Evolutionary conservation across 2,329 filamentous ascomycete species (phyloP), one percentile per base, ranked within the genome.

Genomic region (Aspergillus spinulosporus): DNA sequence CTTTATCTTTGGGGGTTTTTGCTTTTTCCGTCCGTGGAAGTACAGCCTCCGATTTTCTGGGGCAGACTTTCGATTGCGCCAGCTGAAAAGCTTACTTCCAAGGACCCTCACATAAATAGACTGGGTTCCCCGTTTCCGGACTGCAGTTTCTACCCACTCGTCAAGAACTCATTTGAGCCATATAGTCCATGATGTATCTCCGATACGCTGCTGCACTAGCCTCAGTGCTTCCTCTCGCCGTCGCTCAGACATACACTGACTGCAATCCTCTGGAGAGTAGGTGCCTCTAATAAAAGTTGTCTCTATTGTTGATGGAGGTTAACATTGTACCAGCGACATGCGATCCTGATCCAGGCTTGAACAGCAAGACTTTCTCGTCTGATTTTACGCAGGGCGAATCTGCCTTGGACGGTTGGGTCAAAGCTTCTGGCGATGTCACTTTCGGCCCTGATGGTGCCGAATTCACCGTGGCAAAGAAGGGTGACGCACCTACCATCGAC

Each of bases 401-500:
- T 80, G 56, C 80, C 74, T 76, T 81, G 37, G 77, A 84, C 14
- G 61, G 66, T 57, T 92, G 87, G 84, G 85, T 86, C 65, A 84
- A 83, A 49, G 87, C 84, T 7, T 84, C 85, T 49, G 88, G 87
- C 52, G 76, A 73, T 6, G 80, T 95, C 50, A 78, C 77, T n/a
- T 92, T 87, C 68, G 80, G 81, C 57, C 66, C 79, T 15, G 82
- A 92, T 68, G 94, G 94, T 64, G 92, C 85, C 28, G 84, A 84
- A 40, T 96, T 99, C 74, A 91, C 89, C 31, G 87, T 99, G 56
- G 76, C 82, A 47, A 78, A 86, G 71, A 80, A 85, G 49, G 92
- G 93, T 62, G 89, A 97, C 69, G 86, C 92, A 2, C 94, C 94
- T 0, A 91, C 92, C 71, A 84, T 99, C 57, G 82, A 83, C 62